Conservation (phyloP, 2,329 filamentous ascomycete species). For the Sporothrix inflata region DNA sequence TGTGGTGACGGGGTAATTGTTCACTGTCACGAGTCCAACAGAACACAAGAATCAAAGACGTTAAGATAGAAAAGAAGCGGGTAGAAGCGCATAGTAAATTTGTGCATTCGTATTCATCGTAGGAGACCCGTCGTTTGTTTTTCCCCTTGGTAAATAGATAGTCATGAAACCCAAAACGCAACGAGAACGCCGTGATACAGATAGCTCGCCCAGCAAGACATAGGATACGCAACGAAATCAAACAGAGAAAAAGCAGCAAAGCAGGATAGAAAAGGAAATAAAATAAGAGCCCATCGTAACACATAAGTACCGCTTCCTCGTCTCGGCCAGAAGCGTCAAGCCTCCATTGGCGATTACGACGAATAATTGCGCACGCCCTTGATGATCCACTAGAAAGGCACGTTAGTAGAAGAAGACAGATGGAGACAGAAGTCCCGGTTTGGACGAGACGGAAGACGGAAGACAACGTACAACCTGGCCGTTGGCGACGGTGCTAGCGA, state of each 20-base stretch:
- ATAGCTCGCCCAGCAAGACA: slow-evolving; percentile 12
- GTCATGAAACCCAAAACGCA: neutral
- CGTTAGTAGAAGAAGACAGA: neutral
- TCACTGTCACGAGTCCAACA: neutral
- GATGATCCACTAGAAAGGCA: slow-evolving; percentile 62
- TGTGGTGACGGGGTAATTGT: neutral
- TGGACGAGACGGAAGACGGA: neutral
- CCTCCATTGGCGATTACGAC: neutral
- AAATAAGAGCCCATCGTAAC: neutral
- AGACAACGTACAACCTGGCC: slow-evolving; percentile 69
- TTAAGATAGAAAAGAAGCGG: neutral
- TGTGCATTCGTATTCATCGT: slow-evolving; percentile 9
- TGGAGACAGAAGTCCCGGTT: neutral
- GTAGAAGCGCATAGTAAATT: neutral
- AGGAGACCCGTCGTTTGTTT: neutral
- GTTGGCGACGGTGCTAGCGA: slow-evolving; percentile 79
- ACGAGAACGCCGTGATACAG: neutral
- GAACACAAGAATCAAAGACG: neutral
- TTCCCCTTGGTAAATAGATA: neutral
- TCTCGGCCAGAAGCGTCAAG: neutral
- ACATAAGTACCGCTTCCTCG: no score
- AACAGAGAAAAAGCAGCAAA: neutral
- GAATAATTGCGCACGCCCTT: slow-evolving; percentile 55
- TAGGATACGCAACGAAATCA: neutral
- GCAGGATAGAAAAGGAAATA: neutral